Base-by-base conservation (phyloP, 2,329 filamentous ascomycete genomes). In the Trichoderma oligosporum region DNA sequence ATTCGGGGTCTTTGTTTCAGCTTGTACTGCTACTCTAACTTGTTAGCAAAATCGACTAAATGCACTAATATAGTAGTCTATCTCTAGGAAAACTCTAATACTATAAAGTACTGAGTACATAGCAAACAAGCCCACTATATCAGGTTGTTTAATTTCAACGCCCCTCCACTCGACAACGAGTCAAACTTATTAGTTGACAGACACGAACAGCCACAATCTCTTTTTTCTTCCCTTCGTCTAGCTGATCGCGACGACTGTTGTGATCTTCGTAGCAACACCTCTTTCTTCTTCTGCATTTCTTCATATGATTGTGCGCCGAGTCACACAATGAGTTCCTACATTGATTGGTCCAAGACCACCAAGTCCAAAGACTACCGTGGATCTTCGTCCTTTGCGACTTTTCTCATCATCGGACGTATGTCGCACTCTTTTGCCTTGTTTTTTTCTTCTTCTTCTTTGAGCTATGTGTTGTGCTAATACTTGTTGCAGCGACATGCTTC, bases 321-420 rank as follows among this genome's bases (percentile, higher is more conserved):
- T 27, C 29, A 42, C 63, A 67, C 61, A 46, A 73, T 71, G 70
- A 66, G 62, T 57, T 64, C 63, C 62, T 74, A 71, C 62, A 74
- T 83, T 62, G 80, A 82, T 67, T 80, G 76, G 74, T 75, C 74
- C 63, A 84, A 84, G 74, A 82, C 75, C 63, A 81, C 80, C 59
- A 76, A 73, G 70, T 83, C 81, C 59, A 76, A 74, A 66, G 74
- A 81, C 73, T 83, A 84, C 66, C 76, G 76, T 63, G 82, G 83
- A 57, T 79, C 83, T 47, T 77, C 78, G 67, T 91, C 91, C 48
- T 99, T 99, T 72, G 91, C 92, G 74, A 97, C 94, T 45, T 97
- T 96, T 71, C 87, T 99, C 74, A 97, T 99, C 70, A 87, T 97
- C 65, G 92, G 91, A 64, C 91, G 93, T 97, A 82, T 71, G 90